Percentiles rank a stretch among this genome's conserved stretches.
These are phyloP conservation scores for Chlorella sorokiniana DNA, from an alignment of 139 green algal species.

Conservation along the genomic window DNA sequence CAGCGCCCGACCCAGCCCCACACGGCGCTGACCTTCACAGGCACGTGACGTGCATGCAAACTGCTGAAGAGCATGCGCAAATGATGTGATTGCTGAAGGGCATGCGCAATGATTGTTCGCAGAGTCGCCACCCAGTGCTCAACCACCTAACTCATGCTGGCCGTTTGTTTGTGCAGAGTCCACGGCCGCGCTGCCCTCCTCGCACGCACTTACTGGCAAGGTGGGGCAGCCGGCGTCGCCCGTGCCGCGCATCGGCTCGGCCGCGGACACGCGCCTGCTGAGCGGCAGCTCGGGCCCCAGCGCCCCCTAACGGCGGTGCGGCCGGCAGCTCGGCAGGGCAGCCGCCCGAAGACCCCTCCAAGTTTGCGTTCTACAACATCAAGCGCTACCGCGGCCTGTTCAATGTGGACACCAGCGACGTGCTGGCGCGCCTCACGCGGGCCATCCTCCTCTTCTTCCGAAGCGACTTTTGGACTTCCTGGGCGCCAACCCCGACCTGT, in stretches of 20 bases:
- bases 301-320: background rate
- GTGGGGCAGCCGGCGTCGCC: background rate
- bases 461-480: conserved; percentile 78
- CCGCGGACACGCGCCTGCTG: conserved; percentile 18
- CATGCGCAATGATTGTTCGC: background rate
- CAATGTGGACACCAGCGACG: conserved; percentile 84
- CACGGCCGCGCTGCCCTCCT: background rate
- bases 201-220: conserved; percentile 6
- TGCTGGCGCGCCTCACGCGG: conserved; percentile 69
- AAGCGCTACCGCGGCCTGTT: conserved; percentile 80
- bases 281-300: background rate
- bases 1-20: background rate
- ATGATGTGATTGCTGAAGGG: too few relatives aligned
- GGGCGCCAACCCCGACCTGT: conserved; percentile 76
- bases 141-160: too few relatives aligned
- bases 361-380: conserved; percentile 75
- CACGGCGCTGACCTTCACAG: conserved; percentile 30
- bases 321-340: background rate
- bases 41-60: background rate
- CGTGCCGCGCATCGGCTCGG: conserved; percentile 17
- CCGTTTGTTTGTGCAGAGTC: conserved; percentile 3
- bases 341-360: conserved; percentile 47
- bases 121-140: background rate
- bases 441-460: conserved; percentile 73
- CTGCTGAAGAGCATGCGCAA: too few relatives aligned